Evolutionary conservation across 139 green algal genomes (phyloP).

Genomic region (Volvox africanus): DNA sequence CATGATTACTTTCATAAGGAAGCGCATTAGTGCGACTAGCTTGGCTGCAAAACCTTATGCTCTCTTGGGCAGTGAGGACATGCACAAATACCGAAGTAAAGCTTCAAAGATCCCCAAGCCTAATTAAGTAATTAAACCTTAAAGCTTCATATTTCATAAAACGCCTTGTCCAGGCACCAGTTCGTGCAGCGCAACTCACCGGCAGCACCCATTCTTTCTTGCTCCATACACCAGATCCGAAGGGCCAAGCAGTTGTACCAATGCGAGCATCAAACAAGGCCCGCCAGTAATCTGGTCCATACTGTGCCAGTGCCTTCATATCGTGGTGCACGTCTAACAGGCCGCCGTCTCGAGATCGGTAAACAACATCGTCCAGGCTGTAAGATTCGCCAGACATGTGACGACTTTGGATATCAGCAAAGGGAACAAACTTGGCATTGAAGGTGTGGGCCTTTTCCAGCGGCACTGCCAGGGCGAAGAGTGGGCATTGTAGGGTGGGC

Average conservation of each 20-base stretch:
- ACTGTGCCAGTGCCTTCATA: constrained; percentile 89
- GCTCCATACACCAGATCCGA: constrained; percentile 98
- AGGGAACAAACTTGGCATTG: constrained; percentile 94
- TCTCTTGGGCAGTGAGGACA: too few relatives aligned
- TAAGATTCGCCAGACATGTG: constrained; percentile 84
- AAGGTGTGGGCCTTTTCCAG: constrained; percentile 69
- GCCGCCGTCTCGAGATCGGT: constrained; percentile 85
- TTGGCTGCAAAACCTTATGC: too few relatives aligned
- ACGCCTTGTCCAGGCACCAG: neutral
- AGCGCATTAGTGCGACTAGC: too few relatives aligned
- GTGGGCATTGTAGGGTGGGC: neutral
- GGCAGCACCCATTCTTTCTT: constrained; percentile 99
- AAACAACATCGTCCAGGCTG: constrained; percentile 95
- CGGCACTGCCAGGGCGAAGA: constrained; percentile 13
- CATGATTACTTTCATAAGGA: too few relatives aligned
- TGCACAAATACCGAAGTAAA: too few relatives aligned
- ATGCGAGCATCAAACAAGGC: constrained; percentile 93
- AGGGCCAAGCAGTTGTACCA: constrained; percentile 95
- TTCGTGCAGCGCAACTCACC: constrained; percentile 57
- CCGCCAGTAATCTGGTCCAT: constrained; percentile 95
- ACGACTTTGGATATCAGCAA: constrained; percentile 74
- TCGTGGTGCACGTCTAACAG: constrained; percentile 98
- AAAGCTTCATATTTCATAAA: too few relatives aligned
- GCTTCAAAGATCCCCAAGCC: too few relatives aligned
- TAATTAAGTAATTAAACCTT: too few relatives aligned